Evolutionary conservation across 495 filamentous ascomycete genomes (phyloP), one percentile per base, ranked within the genome.

Genomic region (Xylaria flabelliformis): DNA sequence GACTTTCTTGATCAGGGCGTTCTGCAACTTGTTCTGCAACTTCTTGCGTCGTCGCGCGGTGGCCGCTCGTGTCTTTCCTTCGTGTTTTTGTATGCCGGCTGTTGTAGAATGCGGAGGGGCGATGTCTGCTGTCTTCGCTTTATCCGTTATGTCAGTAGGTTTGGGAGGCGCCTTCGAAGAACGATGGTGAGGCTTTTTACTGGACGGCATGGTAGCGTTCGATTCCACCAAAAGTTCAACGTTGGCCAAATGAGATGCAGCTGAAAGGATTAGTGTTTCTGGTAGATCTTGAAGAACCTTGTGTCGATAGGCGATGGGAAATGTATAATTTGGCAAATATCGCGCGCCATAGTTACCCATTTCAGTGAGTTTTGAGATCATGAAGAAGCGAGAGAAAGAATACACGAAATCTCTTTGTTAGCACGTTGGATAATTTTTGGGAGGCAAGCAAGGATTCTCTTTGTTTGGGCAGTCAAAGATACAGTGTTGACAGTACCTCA

Each of bases 1-100:
- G 2, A 72, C 63, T 24, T 13, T 58, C 21, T 72, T 61, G 17
- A 72, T 10, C 0, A 72, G 63, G 4, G 70, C 70, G 1, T 29
- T 6, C 10, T 67, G 62, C 1, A 59, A 29, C 26, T 29, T 29
- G 26, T 29, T 12, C 10, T 67, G 62, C 0, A 59, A 6, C 34
- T 67, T 61, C 42, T 67, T 72, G 2, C 63, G 61, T 24, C 24
- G 56, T 32, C 65, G 50, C 2, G 36, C 17, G 1, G 36, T 1
- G n/a, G 34, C 0, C 3, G 10, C 65, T 24, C 50, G 32, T 12
- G 67, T 34, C 51, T 58, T 68, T 46, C 50, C 19, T 53, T 66
- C 26, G 5, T 9, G 19, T 51, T 66, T 66, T 6, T 34, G 17
- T 24, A 66, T 4, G 9, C 62, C 42, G 32, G 58, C 32, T 9